Conservation (phyloP, 371 early-diverging fungal species). For the Syncephalastrum monosporum region DNA sequence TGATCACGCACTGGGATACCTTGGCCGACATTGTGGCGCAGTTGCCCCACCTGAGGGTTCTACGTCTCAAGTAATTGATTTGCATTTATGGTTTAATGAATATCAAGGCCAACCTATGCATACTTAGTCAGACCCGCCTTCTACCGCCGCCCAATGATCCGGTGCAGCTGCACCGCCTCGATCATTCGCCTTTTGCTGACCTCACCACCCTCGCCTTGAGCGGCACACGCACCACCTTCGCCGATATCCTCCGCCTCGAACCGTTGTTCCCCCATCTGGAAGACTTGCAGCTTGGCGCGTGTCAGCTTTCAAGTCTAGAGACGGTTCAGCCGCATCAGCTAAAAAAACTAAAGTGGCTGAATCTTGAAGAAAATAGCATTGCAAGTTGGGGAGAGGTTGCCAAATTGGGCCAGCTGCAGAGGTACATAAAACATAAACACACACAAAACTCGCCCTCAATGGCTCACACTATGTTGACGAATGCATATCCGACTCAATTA, state of each 20-base stretch:
- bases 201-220: slow-evolving; percentile 31
- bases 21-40: slow-evolving; percentile 61
- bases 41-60: slow-evolving; percentile 50
- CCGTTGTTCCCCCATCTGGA: slow-evolving; percentile 54
- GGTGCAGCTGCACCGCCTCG: slow-evolving; percentile 45
- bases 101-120: background rate
- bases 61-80: slow-evolving; percentile 61
- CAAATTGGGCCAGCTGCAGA: slow-evolving; percentile 46
- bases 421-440: slow-evolving; percentile 22
- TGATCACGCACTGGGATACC: slow-evolving; percentile 61
- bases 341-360: slow-evolving; percentile 51
- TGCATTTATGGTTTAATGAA: background rate
- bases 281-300: slow-evolving; percentile 68
- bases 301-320: slow-evolving; percentile 40
- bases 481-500: slow-evolving; percentile 6
- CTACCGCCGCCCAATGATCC: slow-evolving; percentile 38
- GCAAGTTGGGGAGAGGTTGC: slow-evolving; percentile 57
- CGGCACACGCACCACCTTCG: slow-evolving; percentile 20
- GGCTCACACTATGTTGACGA: background rate
- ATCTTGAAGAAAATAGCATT: slow-evolving; percentile 68
- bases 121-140: slow-evolving; percentile 15
- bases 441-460: background rate
- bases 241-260: slow-evolving; percentile 43
- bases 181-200: slow-evolving; percentile 34
- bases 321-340: slow-evolving; percentile 32